Evolutionary conservation across 2,329 filamentous ascomycete species (phyloP), one percentile per base, ranked within the genome.

Genomic region (Emericellopsis cladophorae): DNA sequence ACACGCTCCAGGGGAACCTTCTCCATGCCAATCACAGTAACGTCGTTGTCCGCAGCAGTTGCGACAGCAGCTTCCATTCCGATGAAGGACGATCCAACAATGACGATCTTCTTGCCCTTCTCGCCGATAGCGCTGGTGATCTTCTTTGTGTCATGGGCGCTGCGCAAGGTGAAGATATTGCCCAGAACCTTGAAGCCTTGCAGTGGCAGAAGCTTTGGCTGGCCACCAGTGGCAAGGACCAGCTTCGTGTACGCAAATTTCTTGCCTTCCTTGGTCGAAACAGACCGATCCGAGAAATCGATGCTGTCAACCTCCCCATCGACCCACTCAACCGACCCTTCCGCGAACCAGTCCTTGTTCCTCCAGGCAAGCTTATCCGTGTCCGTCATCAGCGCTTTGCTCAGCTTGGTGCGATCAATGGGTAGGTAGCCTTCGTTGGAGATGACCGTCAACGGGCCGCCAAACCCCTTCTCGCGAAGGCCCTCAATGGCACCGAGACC

Each of bases 21-120:
- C 55, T 95, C 88, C 83, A 89, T 90, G 31, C 92, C 92, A 18
- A 98, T 69, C 33, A 96, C 78, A 7, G 83, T 83, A 14, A 98
- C 88, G 8, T 80, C 66, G 58, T 98, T 94, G 52, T 83, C 82
- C 51, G 82, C 83, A 36, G 74, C 64, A 0, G 83, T 80, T 0
- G 93, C 81, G 47, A 89, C 92, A 45, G 84, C 90, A n/a, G 93
- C 76, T 61, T 98, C 92, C 84, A 98, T 93, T 33, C 92, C 92
- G 54, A 98, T 98, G 61, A 98, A 98, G 1, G 87, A 94, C 44
- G 84, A 90, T 33, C 92, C 92, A 41, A 98, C 71, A 12, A 98
- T 72, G 37, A 95, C 87, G 49, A 98, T 79, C 61, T 95, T 95
- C 72, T 95, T 95, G 44, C 78, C 79, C 55, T 84, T 79, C 37